Evolutionary conservation across 306 rosid genomes (phyloP).

Genomic region (Quercus suber): DNA sequence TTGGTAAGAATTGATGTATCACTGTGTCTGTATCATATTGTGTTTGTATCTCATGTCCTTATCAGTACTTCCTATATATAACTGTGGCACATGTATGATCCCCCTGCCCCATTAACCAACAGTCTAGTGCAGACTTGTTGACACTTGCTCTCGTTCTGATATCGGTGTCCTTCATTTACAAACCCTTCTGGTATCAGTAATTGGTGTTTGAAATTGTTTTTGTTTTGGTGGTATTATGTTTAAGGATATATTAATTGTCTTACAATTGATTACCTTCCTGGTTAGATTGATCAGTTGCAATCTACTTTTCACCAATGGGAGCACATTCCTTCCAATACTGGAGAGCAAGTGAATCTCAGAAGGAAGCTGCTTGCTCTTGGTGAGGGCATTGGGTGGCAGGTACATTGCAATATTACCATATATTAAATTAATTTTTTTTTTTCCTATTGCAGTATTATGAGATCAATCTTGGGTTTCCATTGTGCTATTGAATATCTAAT

Average conservation of each 20-base stretch:
- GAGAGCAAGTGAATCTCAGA: constrained; percentile 52
- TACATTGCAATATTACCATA: constrained; percentile 13
- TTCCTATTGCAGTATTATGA: background rate
- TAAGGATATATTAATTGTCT: constrained; percentile 12
- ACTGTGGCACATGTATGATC: too few relatives aligned
- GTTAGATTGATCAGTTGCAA: constrained; percentile 78
- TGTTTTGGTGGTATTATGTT: too few relatives aligned
- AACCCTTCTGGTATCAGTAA: too few relatives aligned
- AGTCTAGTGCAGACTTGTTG: too few relatives aligned
- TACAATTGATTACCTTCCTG: constrained; percentile 15
- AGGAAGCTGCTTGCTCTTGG: constrained; percentile 69
- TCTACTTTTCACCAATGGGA: constrained; percentile 84
- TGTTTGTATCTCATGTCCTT: too few relatives aligned
- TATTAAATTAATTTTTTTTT: background rate
- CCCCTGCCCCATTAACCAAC: too few relatives aligned
- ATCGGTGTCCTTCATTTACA: too few relatives aligned
- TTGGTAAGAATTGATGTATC: too few relatives aligned
- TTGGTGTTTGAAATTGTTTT: too few relatives aligned
- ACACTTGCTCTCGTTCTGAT: too few relatives aligned
- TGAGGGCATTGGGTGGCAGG: constrained; percentile 97
- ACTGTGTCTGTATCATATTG: too few relatives aligned
- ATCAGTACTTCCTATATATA: too few relatives aligned
- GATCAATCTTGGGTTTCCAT: background rate
- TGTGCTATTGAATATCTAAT: background rate
- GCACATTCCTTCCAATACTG: constrained; percentile 42